Percentiles rank a stretch among this genome's conserved stretches.
phyloP scores from a whole-genome alignment of 176 grass and related monocot genomes.

The Chloris gayana region DNA sequence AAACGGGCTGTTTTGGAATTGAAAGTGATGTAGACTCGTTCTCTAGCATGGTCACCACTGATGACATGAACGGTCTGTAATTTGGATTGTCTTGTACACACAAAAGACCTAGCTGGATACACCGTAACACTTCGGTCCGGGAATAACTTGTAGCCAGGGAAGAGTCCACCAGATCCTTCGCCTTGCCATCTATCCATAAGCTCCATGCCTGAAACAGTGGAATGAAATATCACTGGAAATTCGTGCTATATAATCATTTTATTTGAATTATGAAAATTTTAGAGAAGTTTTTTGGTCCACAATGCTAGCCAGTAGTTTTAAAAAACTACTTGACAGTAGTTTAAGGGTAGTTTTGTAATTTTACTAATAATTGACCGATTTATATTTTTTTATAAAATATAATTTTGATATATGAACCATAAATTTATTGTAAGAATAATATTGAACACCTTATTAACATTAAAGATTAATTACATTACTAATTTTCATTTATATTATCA shows the following conservation, averaged over 20 bases:
- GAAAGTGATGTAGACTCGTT: slow-evolving; percentile 30
- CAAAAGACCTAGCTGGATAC: slow-evolving; percentile 52
- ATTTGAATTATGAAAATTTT: not conserved
- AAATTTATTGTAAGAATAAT: too few species aligned
- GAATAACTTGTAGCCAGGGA: slow-evolving; percentile 6
- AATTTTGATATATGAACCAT: too few species aligned
- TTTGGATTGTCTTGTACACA: slow-evolving; percentile 61
- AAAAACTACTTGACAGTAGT: too few species aligned
- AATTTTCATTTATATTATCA: too few species aligned
- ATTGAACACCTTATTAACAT: too few species aligned
- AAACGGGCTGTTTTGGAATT: slow-evolving; percentile 41
- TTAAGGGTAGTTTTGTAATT: too few species aligned
- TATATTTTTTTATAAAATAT: too few species aligned
- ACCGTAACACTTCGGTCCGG: slow-evolving; percentile 39
- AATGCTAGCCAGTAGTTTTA: too few species aligned
- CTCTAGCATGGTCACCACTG: slow-evolving; percentile 51
- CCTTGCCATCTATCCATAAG: slow-evolving; percentile 55
- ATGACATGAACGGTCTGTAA: slow-evolving; percentile 57
- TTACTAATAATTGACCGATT: too few species aligned
- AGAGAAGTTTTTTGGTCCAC: too few species aligned
- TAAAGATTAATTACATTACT: too few species aligned
- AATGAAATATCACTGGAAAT: not conserved
- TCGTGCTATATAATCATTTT: not conserved
- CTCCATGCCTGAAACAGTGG: slow-evolving; percentile 52
- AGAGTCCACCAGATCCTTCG: slow-evolving; percentile 45